A percentile compares a stretch with the other conserved stretches of the same genome.
These are phyloP conservation scores for Clonostachys sp. DNA, from an alignment of 2,329 filamentous ascomycete species.

Conservation along the genomic window DNA sequence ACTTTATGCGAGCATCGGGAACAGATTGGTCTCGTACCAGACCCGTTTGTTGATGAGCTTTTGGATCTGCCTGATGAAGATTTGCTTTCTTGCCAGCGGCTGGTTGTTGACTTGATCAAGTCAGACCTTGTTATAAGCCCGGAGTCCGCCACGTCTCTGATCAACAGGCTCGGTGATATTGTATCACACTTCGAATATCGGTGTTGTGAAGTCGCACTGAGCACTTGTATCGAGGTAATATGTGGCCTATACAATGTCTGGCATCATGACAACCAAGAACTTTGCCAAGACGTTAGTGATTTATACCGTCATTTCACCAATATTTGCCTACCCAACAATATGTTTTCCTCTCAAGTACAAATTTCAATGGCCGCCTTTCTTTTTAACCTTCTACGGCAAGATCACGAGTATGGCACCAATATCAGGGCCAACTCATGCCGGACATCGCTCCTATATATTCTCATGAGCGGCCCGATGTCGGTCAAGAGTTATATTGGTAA, in stretches of 20 bases:
- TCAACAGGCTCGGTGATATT: slow-evolving; percentile 45
- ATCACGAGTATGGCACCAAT: slow-evolving; percentile 61
- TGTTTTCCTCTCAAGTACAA: slow-evolving; percentile 66
- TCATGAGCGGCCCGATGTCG: slow-evolving; percentile 59
- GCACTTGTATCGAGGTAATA: slow-evolving; percentile 64
- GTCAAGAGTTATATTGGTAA: slow-evolving; percentile 75
- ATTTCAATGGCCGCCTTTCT: slow-evolving; percentile 65
- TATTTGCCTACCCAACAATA: slow-evolving; percentile 59
- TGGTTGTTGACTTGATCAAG: slow-evolving; percentile 46
- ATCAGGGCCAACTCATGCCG: slow-evolving; percentile 54
- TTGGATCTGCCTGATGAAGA: slow-evolving; percentile 45
- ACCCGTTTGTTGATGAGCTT: slow-evolving; percentile 43
- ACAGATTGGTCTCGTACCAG: slow-evolving; percentile 44
- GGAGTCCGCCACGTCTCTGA: slow-evolving; percentile 38
- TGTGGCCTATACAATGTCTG: slow-evolving; percentile 59
- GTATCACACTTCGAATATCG: slow-evolving; percentile 57
- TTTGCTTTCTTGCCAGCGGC: slow-evolving; percentile 42
- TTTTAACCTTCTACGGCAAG: slow-evolving; percentile 61
- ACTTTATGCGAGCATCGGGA: slow-evolving; percentile 33
- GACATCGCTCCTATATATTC: slow-evolving; percentile 70
- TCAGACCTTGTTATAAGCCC: slow-evolving; percentile 47
- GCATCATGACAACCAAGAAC: slow-evolving; percentile 51
- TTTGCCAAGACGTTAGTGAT: slow-evolving; percentile 66
- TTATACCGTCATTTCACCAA: slow-evolving; percentile 77
- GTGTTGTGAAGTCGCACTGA: slow-evolving; percentile 69